phyloP scores from a whole-genome alignment of 2,329 filamentous ascomycete species.

The Nothomitra cinnamomea region DNA sequence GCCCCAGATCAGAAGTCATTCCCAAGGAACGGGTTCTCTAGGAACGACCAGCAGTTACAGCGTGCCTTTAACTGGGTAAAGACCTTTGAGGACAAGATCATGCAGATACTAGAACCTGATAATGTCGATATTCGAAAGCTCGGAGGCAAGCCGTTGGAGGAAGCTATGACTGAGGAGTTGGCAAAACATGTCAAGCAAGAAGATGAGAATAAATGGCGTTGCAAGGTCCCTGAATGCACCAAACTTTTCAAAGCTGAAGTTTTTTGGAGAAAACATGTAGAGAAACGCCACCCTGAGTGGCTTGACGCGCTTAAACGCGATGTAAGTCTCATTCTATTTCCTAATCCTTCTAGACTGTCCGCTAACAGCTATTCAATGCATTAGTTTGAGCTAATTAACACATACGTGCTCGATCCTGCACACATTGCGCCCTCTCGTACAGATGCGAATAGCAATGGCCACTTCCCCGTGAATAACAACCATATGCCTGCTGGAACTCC shows the following conservation, averaged over 20 bases:
- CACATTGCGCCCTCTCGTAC: slow-evolving; percentile 88
- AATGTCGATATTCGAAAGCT: slow-evolving; percentile 77
- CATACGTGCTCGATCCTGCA: slow-evolving; percentile 83
- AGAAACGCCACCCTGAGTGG: slow-evolving; percentile 90
- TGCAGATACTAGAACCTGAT: slow-evolving; percentile 82
- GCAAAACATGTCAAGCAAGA: slow-evolving; percentile 86
- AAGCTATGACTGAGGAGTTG: slow-evolving; percentile 75
- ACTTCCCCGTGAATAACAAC: slow-evolving; percentile 69
- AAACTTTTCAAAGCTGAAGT: slow-evolving; percentile 95
- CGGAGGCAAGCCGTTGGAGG: slow-evolving; percentile 72
- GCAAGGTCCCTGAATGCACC: slow-evolving; percentile 87
- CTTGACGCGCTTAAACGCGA: slow-evolving; percentile 63
- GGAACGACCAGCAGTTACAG: slow-evolving; percentile 80
- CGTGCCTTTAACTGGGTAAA: slow-evolving; percentile 97
- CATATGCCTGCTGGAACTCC: slow-evolving; percentile 71
- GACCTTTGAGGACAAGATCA: slow-evolving; percentile 92
- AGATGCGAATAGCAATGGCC: slow-evolving; percentile 87
- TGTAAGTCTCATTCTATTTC: slow-evolving; percentile 34
- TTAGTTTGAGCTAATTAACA: slow-evolving; percentile 78
- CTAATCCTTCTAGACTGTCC: too few relatives aligned
- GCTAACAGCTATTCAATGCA: neutral
- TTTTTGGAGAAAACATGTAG: slow-evolving; percentile 96
- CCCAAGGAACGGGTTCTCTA: slow-evolving; percentile 27
- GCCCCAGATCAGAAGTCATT: slow-evolving; percentile 48
- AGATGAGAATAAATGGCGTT: slow-evolving; percentile 91